These are phyloP conservation scores for Telopea speciosissima DNA, from an alignment of 177 flowering plant genomes.

Conservation along the genomic window DNA sequence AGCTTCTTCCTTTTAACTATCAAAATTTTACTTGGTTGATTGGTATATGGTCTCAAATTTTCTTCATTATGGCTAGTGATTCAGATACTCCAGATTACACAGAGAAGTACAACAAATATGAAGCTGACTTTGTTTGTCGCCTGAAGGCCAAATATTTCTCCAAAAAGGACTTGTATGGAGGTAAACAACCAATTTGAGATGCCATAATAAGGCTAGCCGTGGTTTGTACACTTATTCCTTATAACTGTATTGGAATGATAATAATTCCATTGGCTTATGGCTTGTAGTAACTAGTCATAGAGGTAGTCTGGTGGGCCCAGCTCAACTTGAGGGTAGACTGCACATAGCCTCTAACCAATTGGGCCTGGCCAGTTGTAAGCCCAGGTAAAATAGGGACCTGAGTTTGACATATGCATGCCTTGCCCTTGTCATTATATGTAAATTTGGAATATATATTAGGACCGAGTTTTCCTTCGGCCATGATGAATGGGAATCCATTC, in stretches of 20 bases:
- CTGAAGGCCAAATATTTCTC: conserved; percentile 55
- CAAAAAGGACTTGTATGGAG: conserved; percentile 48
- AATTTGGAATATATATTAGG: too few relatives aligned
- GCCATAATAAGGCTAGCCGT: not conserved
- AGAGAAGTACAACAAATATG: conserved; percentile 42
- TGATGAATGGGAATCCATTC: too few relatives aligned
- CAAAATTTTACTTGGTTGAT: not conserved
- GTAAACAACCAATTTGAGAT: conserved; percentile 21
- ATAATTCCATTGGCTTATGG: not conserved
- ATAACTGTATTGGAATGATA: not conserved
- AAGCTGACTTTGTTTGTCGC: conserved; percentile 39
- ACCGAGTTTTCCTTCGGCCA: too few relatives aligned
- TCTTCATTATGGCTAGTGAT: conserved; percentile 20
- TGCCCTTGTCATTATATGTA: too few relatives aligned
- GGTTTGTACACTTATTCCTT: not conserved
- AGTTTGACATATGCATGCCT: too few relatives aligned
- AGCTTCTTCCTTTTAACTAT: too few relatives aligned
- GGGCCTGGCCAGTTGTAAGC: too few relatives aligned
- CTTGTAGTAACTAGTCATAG: not conserved
- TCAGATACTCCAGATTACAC: conserved; percentile 20
- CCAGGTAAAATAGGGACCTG: too few relatives aligned
- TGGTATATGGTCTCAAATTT: not conserved
- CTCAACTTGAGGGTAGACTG: too few relatives aligned
- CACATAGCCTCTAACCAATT: too few relatives aligned
- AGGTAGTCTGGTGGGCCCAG: too few relatives aligned